Percentiles rank a stretch among this genome's conserved stretches.
Evolutionary conservation across 768 basidiomycete genomes (phyloP).

Genomic region (Mycena metata): DNA sequence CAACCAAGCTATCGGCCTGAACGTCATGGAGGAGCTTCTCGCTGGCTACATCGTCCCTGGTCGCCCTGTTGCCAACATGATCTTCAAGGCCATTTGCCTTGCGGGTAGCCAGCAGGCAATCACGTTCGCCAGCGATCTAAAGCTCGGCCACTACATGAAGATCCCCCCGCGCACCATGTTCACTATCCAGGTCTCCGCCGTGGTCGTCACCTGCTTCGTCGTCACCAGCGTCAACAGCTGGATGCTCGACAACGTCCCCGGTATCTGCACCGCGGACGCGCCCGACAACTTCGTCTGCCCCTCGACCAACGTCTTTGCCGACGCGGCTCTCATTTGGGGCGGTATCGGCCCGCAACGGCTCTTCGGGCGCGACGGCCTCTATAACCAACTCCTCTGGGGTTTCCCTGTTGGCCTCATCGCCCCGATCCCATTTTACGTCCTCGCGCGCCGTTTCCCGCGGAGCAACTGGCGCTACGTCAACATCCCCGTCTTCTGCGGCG

Average conservation of each 20-base stretch:
- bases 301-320: conserved; percentile 73
- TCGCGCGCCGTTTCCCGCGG: conserved; percentile 82
- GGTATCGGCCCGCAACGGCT: conserved; percentile 80
- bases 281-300: conserved; percentile 80
- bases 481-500: conserved; percentile 86
- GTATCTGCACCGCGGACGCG: conserved; percentile 78
- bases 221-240: conserved; percentile 75
- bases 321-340: conserved; percentile 84
- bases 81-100: conserved; percentile 80
- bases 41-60: conserved; percentile 86
- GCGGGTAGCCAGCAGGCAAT: conserved; percentile 73
- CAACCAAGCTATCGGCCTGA: conserved; percentile 78
- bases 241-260: conserved; percentile 79
- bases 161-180: conserved; percentile 88
- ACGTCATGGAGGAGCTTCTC: conserved; percentile 83
- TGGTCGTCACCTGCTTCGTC: conserved; percentile 69
- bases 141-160: conserved; percentile 94
- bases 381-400: conserved; percentile 76
- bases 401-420: conserved; percentile 81
- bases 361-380: conserved; percentile 74
- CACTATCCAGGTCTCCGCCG: conserved; percentile 72
- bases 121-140: conserved; percentile 79
- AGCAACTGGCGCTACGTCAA: conserved; percentile 90
- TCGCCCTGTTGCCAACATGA: conserved; percentile 82
- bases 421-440: conserved; percentile 87